Conservation (phyloP, 1,284 basidiomycete species). For the Pyrrhoderma lamaoense region DNA sequence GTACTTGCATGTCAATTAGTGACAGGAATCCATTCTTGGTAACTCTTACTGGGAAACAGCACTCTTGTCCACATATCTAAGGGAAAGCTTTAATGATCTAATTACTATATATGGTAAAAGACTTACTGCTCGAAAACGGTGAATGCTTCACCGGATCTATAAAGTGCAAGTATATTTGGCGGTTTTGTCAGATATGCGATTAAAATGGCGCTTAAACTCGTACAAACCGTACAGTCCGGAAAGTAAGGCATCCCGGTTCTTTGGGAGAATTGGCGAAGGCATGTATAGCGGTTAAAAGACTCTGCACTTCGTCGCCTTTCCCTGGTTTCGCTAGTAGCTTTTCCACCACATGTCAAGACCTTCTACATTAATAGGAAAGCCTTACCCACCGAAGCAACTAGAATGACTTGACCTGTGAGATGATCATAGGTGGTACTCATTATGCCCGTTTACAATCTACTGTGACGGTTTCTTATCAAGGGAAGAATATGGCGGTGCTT, state of each 20-base stretch:
- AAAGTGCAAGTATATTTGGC: too few species aligned
- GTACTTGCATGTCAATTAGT: not conserved
- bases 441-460: not conserved
- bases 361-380: not conserved
- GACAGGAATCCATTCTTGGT: not conserved
- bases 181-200: too few species aligned
- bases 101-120: not conserved
- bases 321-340: slow-evolving; percentile 12
- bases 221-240: not conserved
- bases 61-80: slow-evolving; percentile 11
- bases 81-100: not conserved
- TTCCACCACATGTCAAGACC: too few species aligned
- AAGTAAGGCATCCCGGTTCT: slow-evolving; percentile 16
- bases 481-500: not conserved
- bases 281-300: slow-evolving; percentile 11
- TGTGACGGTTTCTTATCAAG: not conserved
- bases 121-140: slow-evolving; percentile 15
- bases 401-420: slow-evolving; percentile 5
- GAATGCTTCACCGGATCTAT: slow-evolving; percentile 10
- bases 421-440: not conserved
- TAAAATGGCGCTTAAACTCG: too few species aligned
- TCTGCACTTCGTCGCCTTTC: slow-evolving; percentile 12
- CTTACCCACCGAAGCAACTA: slow-evolving; percentile 7
- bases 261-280: slow-evolving; percentile 12
- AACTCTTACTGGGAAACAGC: slow-evolving; percentile 11